Evolutionary conservation across 2,329 filamentous ascomycete species (phyloP).

Genomic region (Myriosclerotinia scirpicola): DNA sequence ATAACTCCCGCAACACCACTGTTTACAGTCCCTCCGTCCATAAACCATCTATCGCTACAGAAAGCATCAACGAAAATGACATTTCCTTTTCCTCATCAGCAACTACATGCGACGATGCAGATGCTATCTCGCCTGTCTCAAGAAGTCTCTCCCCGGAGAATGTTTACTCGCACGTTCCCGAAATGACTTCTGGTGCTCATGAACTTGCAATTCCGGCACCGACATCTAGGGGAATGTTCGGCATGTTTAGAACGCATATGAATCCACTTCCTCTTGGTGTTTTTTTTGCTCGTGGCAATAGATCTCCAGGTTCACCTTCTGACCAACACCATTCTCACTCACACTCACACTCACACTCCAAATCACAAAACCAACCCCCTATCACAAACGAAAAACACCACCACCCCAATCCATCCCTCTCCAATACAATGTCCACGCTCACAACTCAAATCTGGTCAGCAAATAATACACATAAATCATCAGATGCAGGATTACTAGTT

Average conservation of each 20-base stretch:
- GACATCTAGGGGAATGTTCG: neutral
- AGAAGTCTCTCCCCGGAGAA: neutral
- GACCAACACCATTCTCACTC: neutral
- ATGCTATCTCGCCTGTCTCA: neutral
- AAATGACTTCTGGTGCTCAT: fast-evolving
- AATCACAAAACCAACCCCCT: neutral
- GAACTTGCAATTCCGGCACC: neutral
- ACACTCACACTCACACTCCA: neutral
- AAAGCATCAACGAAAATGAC: neutral
- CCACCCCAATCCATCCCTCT: neutral
- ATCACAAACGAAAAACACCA: neutral
- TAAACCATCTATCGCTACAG: neutral
- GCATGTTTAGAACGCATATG: neutral
- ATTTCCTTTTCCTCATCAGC: neutral
- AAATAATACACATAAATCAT: neutral
- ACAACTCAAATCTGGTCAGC: conserved; percentile 1
- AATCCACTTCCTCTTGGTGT: neutral
- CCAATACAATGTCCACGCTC: neutral
- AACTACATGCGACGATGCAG: neutral
- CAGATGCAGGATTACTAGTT: neutral
- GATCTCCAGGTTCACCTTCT: neutral
- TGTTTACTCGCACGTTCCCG: neutral
- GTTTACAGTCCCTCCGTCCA: neutral
- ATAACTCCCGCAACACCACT: neutral
- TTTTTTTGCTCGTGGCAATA: neutral